Evolutionary conservation across 2,329 filamentous ascomycete genomes (phyloP), one percentile per base, ranked within the genome.

Genomic region (Fusarium floridanum): DNA sequence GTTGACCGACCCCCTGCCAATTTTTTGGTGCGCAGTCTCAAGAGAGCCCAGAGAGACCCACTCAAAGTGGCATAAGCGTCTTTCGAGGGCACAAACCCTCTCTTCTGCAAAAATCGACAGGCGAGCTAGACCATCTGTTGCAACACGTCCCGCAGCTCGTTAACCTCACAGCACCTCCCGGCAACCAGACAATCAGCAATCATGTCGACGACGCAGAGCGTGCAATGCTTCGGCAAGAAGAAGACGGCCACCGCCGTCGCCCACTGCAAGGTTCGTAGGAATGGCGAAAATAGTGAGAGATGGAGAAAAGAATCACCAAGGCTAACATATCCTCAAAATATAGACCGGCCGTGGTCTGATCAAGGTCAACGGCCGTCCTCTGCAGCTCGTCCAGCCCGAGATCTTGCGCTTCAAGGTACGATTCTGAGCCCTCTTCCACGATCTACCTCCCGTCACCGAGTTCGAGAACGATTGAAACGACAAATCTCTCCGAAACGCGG

Each of bases 151-250:
- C 68, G 67, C 74, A 56, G 71, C 67, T 70, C 73, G 69, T 72
- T 53, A 72, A 63, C 63, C 68, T 76, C 72, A 73, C 67, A 70
- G 69, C 72, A 71, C 73, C 57, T 70, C 66, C 53, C 76, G 74
- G 75, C 77, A 78, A 76, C 70, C 72, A 73, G 72, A 73, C 64
- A 79, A 80, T 78, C 82, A 83, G 84, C 85, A 89, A 94, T 84
- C 87, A 94, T 95, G 92, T 92, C 92, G 84, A 87, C 90, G 83
- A 88, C 90, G 82, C 92, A 94, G 88, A 93, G 91, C 87, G 93
- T 95, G 83, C 95, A 98, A 92, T 98, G 95, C 94, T 98, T 98
- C 94, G 95, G 95, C 93, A 98, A 98, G 93, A 95, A 95, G 91
- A 95, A 94, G 91, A 95, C 92, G 85, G 95, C 95, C 82, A 94